These are phyloP conservation scores for Mentha longifolia DNA, from an alignment of 257 asterid species.

Conservation along the genomic window DNA sequence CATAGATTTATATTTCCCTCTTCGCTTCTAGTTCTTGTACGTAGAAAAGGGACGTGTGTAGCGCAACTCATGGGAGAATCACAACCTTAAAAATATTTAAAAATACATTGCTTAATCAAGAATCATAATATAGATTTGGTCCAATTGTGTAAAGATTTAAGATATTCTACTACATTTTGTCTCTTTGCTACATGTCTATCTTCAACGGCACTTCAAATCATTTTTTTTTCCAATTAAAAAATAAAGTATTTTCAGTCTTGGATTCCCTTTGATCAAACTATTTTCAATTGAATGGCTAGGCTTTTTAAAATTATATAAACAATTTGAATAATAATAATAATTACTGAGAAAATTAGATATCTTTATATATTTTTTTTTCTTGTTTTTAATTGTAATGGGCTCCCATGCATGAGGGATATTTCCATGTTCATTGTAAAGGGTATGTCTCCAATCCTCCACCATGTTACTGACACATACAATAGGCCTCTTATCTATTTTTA, in stretches of 20 bases:
- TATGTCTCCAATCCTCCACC: constrained; percentile 41
- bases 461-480: constrained; percentile 28
- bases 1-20: background rate
- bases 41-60: constrained; percentile 38
- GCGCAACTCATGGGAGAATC: constrained; percentile 39
- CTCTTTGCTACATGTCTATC: constrained; percentile 30
- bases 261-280: constrained; percentile 6
- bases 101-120: constrained; percentile 26
- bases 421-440: constrained; percentile 46
- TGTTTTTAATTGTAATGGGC: constrained; percentile 38
- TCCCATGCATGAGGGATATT: constrained; percentile 63
- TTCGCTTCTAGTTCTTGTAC: constrained; percentile 2
- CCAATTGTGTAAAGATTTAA: constrained; percentile 20
- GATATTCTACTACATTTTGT: constrained; percentile 21
- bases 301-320: too few species aligned
- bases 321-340: too few species aligned
- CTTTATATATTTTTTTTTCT: background rate
- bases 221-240: background rate
- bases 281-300: too few species aligned
- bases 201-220: constrained; percentile 42
- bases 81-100: constrained; percentile 4
- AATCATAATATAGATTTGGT: constrained; percentile 23
- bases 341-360: too few species aligned
- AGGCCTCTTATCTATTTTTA: constrained; percentile 11
- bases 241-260: background rate